Evolutionary conservation across 2,329 filamentous ascomycete genomes (phyloP).

Genomic region (Ascosphaera apis): DNA sequence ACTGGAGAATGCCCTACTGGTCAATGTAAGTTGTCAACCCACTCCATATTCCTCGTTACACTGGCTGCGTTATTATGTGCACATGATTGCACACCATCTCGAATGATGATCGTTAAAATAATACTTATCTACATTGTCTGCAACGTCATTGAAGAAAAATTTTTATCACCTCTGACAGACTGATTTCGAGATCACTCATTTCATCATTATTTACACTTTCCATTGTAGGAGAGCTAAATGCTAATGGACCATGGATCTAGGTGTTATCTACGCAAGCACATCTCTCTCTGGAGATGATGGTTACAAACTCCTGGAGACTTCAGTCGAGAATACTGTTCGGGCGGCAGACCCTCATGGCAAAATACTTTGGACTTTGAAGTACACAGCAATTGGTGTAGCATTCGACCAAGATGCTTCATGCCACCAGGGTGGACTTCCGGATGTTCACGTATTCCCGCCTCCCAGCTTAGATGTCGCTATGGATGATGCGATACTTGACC

Average conservation of each 20-base stretch:
- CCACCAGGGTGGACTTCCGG: constrained; percentile 8
- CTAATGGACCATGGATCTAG: constrained; percentile 23
- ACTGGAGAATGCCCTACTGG: constrained; percentile 72
- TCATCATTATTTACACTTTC: constrained; percentile 7
- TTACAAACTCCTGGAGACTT: constrained; percentile 18
- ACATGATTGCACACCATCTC: constrained; percentile 13
- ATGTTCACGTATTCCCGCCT: constrained; percentile 32
- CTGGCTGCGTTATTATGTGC: constrained; percentile 1
- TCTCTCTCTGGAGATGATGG: constrained; percentile 14
- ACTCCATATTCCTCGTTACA: constrained; percentile 5
- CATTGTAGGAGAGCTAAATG: constrained; percentile 6
- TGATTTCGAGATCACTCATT: constrained; percentile 35
- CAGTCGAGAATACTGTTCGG: constrained; percentile 20
- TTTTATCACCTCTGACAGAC: constrained; percentile 52
- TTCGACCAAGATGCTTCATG: constrained; percentile 4
- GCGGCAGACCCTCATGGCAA: constrained; percentile 14
- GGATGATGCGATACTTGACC: constrained; percentile 43
- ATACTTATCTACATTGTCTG: constrained; percentile 99
- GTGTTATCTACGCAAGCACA: constrained; percentile 34
- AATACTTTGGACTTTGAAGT: constrained; percentile 30
- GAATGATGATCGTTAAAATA: constrained; percentile 66
- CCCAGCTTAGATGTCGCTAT: constrained; percentile 45
- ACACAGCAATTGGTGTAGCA: constrained; percentile 22
- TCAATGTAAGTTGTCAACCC: constrained; percentile 52
- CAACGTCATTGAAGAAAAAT: constrained; percentile 64